Conservation (phyloP, 2,329 filamentous ascomycete genomes). For the Amylocarpus encephaloides region DNA sequence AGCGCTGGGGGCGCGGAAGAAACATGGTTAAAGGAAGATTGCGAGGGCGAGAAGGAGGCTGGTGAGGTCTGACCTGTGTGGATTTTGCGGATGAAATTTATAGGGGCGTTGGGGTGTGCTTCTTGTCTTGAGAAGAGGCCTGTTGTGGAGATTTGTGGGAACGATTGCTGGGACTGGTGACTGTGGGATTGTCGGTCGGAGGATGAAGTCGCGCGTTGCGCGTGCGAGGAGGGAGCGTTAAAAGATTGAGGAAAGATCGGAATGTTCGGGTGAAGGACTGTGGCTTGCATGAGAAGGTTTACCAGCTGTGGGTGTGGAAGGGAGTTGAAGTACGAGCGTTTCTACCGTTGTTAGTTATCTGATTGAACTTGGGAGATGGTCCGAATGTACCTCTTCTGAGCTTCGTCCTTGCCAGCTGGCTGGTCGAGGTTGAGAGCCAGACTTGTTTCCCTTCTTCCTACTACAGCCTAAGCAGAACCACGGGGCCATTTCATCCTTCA, state of each 20-base stretch:
- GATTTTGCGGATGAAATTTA: conserved; percentile 37
- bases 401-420: conserved; percentile 30
- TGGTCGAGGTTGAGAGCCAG: conserved; percentile 31
- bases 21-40: conserved; percentile 15
- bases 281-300: conserved; percentile 56
- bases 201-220: conserved; percentile 14
- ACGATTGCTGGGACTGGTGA: conserved; percentile 23
- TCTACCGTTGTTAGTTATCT: conserved; percentile 36
- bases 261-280: conserved; percentile 55
- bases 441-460: conserved; percentile 40
- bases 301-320: conserved; percentile 57
- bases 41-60: conserved; percentile 41
- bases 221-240: conserved; percentile 9
- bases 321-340: conserved; percentile 55
- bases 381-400: conserved; percentile 35
- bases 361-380: not conserved
- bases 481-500: conserved; percentile 58
- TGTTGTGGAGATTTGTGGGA: conserved; percentile 29
- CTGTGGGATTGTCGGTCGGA: conserved; percentile 20
- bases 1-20: conserved; percentile 23
- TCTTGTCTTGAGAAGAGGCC: conserved; percentile 34
- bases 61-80: conserved; percentile 37
- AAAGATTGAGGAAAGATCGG: conserved; percentile 50
- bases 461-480: conserved; percentile 66
- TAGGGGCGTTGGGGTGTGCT: conserved; percentile 32